Conservation (phyloP, 352 stramenopile genomes). For the Halophytophthora polymorphica region DNA sequence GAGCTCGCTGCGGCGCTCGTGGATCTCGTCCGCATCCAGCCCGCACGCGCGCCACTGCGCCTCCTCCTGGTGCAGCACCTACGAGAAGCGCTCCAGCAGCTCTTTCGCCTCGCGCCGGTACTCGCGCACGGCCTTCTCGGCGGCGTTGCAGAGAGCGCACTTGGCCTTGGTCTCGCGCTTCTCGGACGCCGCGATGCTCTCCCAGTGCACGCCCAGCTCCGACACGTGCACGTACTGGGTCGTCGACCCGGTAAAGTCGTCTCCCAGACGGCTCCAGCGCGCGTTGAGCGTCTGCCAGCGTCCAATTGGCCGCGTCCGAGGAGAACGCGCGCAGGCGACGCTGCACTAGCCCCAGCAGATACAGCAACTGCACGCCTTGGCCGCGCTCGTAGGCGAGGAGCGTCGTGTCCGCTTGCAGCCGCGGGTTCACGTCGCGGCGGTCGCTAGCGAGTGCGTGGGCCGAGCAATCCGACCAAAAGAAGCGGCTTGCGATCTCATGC, state of each 20-base stretch:
- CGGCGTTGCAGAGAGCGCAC: constrained; percentile 36
- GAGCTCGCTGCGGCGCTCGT: constrained; percentile 42
- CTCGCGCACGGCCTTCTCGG: constrained; percentile 29
- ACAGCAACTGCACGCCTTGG: constrained; percentile 30
- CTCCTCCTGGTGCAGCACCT: constrained; percentile 30
- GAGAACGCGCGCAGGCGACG: constrained; percentile 22
- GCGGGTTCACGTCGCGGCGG: constrained; percentile 20
- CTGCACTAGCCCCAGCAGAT: constrained; percentile 25
- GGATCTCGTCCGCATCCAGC: constrained; percentile 47
- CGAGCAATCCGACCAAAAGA: constrained; percentile 17
- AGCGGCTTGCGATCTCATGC: constrained; percentile 6
- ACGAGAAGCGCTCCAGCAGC: constrained; percentile 38
- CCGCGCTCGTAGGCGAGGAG: constrained; percentile 12
- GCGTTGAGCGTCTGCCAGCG: constrained; percentile 30
- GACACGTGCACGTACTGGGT: constrained; percentile 42
- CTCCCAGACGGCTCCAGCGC: constrained; percentile 26
- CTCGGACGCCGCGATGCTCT: constrained; percentile 23
- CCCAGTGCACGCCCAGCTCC: constrained; percentile 52
- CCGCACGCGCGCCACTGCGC: constrained; percentile 35
- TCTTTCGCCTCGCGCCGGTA: constrained; percentile 38
- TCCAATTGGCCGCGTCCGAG: constrained; percentile 11
- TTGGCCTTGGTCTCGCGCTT: constrained; percentile 18
- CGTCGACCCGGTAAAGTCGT: constrained; percentile 27
- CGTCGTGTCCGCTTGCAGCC: constrained; percentile 23
- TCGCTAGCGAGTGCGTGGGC: constrained; percentile 13